These are phyloP conservation scores for Boletus rex-veris DNA, from an alignment of 768 basidiomycete species.

Conservation along the genomic window DNA sequence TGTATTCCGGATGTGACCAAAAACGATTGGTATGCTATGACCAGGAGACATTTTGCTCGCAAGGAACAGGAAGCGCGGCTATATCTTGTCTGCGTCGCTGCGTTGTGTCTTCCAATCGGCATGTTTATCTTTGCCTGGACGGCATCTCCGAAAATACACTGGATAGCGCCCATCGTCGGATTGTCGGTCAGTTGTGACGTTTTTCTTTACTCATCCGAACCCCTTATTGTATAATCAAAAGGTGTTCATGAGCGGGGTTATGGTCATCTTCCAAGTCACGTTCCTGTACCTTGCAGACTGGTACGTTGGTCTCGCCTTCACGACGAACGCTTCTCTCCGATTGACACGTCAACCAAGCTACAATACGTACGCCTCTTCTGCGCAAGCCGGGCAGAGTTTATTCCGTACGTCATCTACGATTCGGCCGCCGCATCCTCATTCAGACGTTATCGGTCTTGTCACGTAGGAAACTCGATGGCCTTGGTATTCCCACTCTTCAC, in stretches of 20 bases:
- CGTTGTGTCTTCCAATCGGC: slow-evolving; percentile 48
- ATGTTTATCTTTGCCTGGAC: slow-evolving; percentile 76
- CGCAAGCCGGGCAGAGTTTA: slow-evolving; percentile 50
- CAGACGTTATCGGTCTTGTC: neutral
- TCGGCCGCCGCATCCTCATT: neutral
- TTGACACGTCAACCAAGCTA: slow-evolving; percentile 27
- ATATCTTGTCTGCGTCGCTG: slow-evolving; percentile 52
- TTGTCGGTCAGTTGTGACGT: slow-evolving; percentile 15
- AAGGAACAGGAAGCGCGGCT: slow-evolving; percentile 55
- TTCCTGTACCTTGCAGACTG: slow-evolving; percentile 52
- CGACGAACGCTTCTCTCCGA: neutral
- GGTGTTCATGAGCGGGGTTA: slow-evolving; percentile 39
- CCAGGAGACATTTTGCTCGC: slow-evolving; percentile 16
- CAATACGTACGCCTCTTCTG: slow-evolving; percentile 49
- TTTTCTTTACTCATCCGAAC: neutral
- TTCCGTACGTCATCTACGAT: slow-evolving; percentile 32
- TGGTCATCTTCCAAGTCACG: slow-evolving; percentile 43
- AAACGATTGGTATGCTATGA: slow-evolving; percentile 15
- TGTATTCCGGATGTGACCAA: slow-evolving; percentile 9
- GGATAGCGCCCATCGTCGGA: slow-evolving; percentile 44
- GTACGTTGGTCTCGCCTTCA: slow-evolving; percentile 24
- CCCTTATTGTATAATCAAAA: slow-evolving; percentile 14
- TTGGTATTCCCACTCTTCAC: slow-evolving; percentile 51
- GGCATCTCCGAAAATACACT: slow-evolving; percentile 50
- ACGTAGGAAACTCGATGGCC: slow-evolving; percentile 37